Evolutionary conservation across 345 rosid species (phyloP).

Genomic region (Brassica nigra): DNA sequence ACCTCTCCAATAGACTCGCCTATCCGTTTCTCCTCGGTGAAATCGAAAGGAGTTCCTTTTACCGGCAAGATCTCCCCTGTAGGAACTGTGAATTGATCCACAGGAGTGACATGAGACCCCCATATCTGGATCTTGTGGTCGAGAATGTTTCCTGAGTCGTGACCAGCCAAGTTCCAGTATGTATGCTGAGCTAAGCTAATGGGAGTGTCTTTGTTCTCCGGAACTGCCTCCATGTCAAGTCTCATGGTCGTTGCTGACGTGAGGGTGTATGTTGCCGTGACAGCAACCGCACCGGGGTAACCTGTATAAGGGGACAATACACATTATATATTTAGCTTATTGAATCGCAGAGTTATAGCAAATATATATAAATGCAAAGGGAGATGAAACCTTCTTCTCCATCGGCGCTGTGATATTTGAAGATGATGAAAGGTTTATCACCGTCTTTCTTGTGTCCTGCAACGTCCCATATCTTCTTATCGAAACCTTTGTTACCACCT

Average conservation of each 20-base stretch:
- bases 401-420: slow-evolving; percentile 66
- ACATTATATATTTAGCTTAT: neutral
- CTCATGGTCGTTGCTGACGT: slow-evolving; percentile 70
- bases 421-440: slow-evolving; percentile 66
- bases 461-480: slow-evolving; percentile 83
- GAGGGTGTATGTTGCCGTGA: slow-evolving; percentile 75
- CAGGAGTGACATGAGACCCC: slow-evolving; percentile 83
- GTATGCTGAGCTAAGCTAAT: slow-evolving; percentile 92
- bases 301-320: slow-evolving; percentile 46
- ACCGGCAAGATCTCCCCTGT: slow-evolving; percentile 79
- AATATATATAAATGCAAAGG: too few relatives aligned
- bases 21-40: slow-evolving; percentile 69
- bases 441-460: slow-evolving; percentile 58
- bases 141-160: slow-evolving; percentile 69
- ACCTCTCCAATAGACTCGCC: slow-evolving; percentile 71
- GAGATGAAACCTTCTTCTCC: slow-evolving; percentile 83
- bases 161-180: slow-evolving; percentile 92
- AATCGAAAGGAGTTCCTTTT: slow-evolving; percentile 84
- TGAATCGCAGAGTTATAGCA: neutral
- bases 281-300: slow-evolving; percentile 78
- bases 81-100: slow-evolving; percentile 79
- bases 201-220: slow-evolving; percentile 75
- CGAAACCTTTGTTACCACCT: slow-evolving; percentile 92
- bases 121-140: slow-evolving; percentile 74
- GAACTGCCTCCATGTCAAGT: slow-evolving; percentile 90